These are phyloP conservation scores for Sclerotinia nivalis DNA, from an alignment of 2,329 filamentous ascomycete genomes.

Conservation along the genomic window DNA sequence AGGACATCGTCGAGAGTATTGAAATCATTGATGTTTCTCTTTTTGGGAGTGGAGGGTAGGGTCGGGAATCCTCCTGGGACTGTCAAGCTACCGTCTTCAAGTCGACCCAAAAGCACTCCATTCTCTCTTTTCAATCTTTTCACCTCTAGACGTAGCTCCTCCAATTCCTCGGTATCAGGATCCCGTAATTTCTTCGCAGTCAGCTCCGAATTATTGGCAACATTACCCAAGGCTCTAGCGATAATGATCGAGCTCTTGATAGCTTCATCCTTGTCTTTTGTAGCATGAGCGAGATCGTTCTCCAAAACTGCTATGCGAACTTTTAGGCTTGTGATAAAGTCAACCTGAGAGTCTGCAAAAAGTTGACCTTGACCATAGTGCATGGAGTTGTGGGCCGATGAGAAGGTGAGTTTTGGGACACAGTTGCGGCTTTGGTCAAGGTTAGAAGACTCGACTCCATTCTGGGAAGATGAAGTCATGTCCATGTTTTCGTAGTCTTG, in stretches of 20 bases:
- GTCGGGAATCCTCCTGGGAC: background rate
- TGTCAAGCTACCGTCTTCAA: background rate
- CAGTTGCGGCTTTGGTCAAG: background rate
- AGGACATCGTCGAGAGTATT: conserved; percentile 10
- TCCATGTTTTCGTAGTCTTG: background rate
- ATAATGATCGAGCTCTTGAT: conserved; percentile 28
- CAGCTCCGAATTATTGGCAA: background rate
- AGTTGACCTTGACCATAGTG: conserved; percentile 73
- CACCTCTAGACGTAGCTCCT: conserved; percentile 29
- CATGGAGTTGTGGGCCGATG: background rate
- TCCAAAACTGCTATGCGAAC: conserved; percentile 34
- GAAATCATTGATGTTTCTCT: background rate
- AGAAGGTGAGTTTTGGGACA: background rate
- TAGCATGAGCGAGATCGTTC: conserved; percentile 31
- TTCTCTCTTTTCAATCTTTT: conserved; percentile 31
- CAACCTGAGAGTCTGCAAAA: background rate
- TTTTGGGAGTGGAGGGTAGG: background rate
- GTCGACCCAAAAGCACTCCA: conserved; percentile 19
- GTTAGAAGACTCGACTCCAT: background rate
- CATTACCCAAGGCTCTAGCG: conserved; percentile 17
- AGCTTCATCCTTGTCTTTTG: conserved; percentile 28
- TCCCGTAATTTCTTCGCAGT: background rate
- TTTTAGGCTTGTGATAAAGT: conserved; percentile 25
- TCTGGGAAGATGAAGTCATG: background rate
- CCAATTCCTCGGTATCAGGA: conserved; percentile 19